A percentile compares a stretch with the other conserved stretches of the same genome.
Evolutionary conservation across 2,329 filamentous ascomycete species (phyloP).

Genomic region (Ophioceras dolichostomum): DNA sequence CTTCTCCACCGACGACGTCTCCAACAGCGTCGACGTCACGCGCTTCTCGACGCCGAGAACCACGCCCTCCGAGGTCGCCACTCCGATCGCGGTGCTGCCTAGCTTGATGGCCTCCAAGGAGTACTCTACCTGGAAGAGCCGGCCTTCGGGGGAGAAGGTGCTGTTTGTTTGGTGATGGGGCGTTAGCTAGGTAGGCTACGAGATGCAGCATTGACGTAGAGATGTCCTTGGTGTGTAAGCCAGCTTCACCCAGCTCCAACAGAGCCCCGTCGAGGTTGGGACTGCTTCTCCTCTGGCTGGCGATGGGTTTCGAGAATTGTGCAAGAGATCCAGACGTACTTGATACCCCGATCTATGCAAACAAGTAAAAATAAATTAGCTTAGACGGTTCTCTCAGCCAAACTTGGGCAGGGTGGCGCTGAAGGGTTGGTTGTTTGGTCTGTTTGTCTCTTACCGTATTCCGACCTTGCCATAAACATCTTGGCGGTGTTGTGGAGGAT

Average conservation of each 20-base stretch:
- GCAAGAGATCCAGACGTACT: too few species aligned
- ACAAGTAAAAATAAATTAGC: too few species aligned
- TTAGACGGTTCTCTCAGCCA: not conserved
- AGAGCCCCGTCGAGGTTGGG: too few species aligned
- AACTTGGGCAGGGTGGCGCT: too few species aligned
- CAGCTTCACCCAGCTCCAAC: too few species aligned
- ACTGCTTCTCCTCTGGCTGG: too few species aligned
- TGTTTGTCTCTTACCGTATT: conserved; percentile 68
- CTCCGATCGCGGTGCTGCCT: conserved; percentile 93
- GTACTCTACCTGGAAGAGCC: conserved; percentile 99
- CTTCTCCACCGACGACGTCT: conserved; percentile 97
- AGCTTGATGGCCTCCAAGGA: conserved; percentile 99
- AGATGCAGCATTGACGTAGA: too few species aligned
- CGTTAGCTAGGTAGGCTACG: too few species aligned
- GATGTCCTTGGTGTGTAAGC: too few species aligned
- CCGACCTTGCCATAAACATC: conserved; percentile 99
- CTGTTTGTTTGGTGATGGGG: too few species aligned
- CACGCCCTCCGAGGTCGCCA: conserved; percentile 89
- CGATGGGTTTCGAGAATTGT: too few species aligned
- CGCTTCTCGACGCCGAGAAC: conserved; percentile 98
- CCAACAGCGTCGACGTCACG: conserved; percentile 92
- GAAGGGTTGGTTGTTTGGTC: too few species aligned
- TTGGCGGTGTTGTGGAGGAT: conserved; percentile 37
- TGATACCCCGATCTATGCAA: conserved; percentile 85
- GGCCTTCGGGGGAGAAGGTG: conserved; percentile 99